Percentiles rank a stretch among this genome's conserved stretches.
Evolutionary conservation across 176 grass and related monocot species (phyloP).

Genomic region (Phoenix dactylifera): DNA sequence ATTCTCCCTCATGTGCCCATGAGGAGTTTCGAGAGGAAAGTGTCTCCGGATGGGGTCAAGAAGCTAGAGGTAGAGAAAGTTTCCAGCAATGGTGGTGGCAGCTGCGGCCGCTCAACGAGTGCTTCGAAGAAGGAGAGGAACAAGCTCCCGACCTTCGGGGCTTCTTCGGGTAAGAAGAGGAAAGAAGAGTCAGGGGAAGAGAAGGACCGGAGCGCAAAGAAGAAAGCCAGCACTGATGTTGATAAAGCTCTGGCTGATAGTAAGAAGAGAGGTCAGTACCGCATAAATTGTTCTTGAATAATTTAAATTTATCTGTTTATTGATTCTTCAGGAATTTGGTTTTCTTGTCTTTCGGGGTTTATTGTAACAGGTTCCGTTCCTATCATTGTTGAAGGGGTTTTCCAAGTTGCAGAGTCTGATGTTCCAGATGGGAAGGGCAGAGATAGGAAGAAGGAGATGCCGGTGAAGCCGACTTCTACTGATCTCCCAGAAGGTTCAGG

Average conservation of each 20-base stretch:
- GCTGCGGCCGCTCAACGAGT: background rate
- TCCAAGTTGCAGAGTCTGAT: constrained; percentile 16
- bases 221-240: constrained; percentile 10
- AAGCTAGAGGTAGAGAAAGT: constrained; percentile 11
- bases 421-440: constrained; percentile 18
- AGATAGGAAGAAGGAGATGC: constrained; percentile 21
- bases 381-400: constrained; percentile 16
- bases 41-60: constrained; percentile 6
- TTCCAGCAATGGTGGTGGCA: background rate
- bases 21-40: background rate
- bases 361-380: constrained; percentile 22
- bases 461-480: constrained; percentile 8
- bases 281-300: background rate
- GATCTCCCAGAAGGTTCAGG: background rate
- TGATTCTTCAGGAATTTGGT: background rate
- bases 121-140: constrained; percentile 43
- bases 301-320: background rate
- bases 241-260: constrained; percentile 12
- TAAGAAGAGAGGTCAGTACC: constrained; percentile 45
- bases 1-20: background rate
- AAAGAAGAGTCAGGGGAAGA: constrained; percentile 18
- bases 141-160: constrained; percentile 23
- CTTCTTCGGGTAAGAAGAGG: constrained; percentile 37
- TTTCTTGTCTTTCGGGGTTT: constrained; percentile 26
- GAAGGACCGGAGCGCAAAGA: background rate